Evolutionary conservation across 257 asterid genomes (phyloP).

Genomic region (Solanum rostratum): DNA sequence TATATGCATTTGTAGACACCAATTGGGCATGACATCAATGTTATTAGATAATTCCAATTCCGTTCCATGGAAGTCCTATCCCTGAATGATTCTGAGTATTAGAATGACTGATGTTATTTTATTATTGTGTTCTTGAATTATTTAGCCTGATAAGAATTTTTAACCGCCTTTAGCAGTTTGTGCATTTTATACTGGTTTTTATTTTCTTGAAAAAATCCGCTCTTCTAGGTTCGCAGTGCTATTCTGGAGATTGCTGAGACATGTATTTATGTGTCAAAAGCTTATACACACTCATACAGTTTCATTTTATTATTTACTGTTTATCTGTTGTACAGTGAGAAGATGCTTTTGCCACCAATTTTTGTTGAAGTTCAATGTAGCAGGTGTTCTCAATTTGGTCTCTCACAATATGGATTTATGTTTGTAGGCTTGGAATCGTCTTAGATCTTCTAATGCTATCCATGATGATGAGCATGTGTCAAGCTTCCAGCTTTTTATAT

Average conservation of each 20-base stretch:
- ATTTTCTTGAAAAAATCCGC: not conserved
- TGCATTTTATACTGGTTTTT: not conserved
- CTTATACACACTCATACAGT: not conserved
- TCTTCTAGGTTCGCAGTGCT: not conserved
- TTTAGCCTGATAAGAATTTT: not conserved
- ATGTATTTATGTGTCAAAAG: not conserved
- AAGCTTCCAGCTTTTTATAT: constrained; percentile 70
- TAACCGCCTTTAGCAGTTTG: not conserved
- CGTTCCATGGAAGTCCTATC: not conserved
- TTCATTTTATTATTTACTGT: not conserved
- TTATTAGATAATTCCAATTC: not conserved
- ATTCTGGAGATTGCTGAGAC: not conserved
- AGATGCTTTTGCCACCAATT: not conserved
- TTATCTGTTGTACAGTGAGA: not conserved
- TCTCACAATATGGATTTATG: not conserved
- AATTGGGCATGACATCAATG: not conserved
- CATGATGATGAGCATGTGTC: constrained; percentile 32
- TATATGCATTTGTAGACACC: not conserved
- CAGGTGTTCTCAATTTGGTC: not conserved
- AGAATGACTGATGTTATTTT: not conserved
- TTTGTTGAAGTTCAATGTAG: not conserved
- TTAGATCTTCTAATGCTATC: constrained; percentile 19
- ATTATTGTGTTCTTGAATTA: not conserved
- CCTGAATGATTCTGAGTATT: not conserved
- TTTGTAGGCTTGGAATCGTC: constrained; percentile 59